Evolutionary conservation across 257 asterid species (phyloP), one percentile per base, ranked within the genome.

Genomic region (Gentiana straminea): DNA sequence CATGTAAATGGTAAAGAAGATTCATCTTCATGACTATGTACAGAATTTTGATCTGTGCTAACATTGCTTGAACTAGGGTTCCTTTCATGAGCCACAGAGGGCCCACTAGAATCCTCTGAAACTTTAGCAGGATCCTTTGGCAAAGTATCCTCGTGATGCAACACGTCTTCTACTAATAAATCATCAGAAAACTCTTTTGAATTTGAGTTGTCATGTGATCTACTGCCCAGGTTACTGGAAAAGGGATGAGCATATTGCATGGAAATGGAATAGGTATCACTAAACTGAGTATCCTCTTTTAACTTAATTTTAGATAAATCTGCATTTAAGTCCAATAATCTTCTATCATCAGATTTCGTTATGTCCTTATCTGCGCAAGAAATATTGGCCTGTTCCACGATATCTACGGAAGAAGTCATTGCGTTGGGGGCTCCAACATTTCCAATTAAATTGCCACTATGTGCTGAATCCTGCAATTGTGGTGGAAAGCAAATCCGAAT

Each of bases 361-460:
- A 67, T 79, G 63, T 78, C 94, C 53, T 81, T 81, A 62, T 78
- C 92, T 32, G 64, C 65, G 65, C 74, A 70, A 73, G 76, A 70
- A 69, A 54, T 69, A 77, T 64, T 66, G 52, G 92, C 66, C 43
- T 81, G 81, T 56, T 96, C 96, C 62, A 91, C 92, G 56, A 87
- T 65, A 79, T 91, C 98, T 63, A 91, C 94, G 79, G 79, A 87
- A 64, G 78, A 67, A 43, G 86, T 71, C 75, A 54, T 62, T 74
- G 77, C 79, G 62, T 64, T 79, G 63, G 87, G 81, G 38, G 64
- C 65, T 63, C 77, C 72, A 61, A 62, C 60, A 55, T 68, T 78
- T 60, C 75, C 85, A 58, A 45, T 50, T 33, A 51, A 45, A 46
- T 54, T 47, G 57, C 57, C 53, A 60, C 39, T 24, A 41, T 49